phyloP scores from a whole-genome alignment of 2,329 filamentous ascomycete genomes.

The Bipolaris victoriae region DNA sequence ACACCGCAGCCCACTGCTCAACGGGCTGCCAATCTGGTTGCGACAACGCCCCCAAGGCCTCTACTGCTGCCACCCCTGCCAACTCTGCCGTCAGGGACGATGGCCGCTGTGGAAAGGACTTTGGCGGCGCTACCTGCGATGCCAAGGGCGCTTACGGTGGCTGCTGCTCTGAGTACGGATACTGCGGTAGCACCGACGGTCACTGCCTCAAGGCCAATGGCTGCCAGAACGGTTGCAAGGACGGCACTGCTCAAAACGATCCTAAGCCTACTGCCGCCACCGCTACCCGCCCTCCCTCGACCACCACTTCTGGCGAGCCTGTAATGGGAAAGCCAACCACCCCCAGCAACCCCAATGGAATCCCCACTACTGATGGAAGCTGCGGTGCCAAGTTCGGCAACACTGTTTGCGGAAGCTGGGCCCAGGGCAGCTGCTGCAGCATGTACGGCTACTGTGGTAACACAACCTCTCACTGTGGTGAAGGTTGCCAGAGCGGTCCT shows the following conservation, averaged over 20 bases:
- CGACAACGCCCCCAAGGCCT: conserved; percentile 23
- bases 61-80: conserved; percentile 17
- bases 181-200: conserved; percentile 47
- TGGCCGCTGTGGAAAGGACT: conserved; percentile 51
- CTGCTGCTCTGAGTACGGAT: conserved; percentile 48
- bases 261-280: conserved; percentile 17
- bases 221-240: conserved; percentile 51
- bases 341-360: conserved; percentile 30
- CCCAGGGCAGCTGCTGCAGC: conserved; percentile 61
- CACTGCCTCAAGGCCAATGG: conserved; percentile 48
- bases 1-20: conserved; percentile 49
- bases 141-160: conserved; percentile 48
- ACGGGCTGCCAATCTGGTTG: conserved; percentile 51
- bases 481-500: conserved; percentile 61
- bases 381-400: conserved; percentile 59
- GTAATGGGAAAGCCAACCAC: conserved; percentile 44
- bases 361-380: conserved; percentile 58
- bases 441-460: conserved; percentile 64
- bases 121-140: conserved; percentile 50
- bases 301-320: conserved; percentile 45
- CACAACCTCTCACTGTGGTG: conserved; percentile 59
- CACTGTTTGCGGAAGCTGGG: conserved; percentile 61
- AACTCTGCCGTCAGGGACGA: conserved; percentile 35
- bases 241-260: conserved; percentile 9
- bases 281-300: conserved; percentile 38